These are phyloP conservation scores for Myriangium duriaei DNA, from an alignment of 2,329 filamentous ascomycete species.

Conservation along the genomic window DNA sequence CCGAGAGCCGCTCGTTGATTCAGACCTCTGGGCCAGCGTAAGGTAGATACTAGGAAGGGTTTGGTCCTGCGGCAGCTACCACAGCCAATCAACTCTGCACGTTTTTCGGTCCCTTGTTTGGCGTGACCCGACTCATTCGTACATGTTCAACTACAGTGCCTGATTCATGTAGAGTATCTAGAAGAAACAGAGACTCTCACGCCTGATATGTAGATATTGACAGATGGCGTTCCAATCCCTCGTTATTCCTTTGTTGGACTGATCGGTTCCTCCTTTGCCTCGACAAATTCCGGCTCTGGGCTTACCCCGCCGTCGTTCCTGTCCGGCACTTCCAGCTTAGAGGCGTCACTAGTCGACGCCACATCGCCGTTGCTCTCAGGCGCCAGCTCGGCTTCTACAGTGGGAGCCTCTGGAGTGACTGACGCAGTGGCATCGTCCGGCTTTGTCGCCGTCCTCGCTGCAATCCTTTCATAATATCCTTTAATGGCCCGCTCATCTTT, in stretches of 20 bases:
- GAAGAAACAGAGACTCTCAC: no score
- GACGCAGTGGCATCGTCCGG: slow-evolving; percentile 21
- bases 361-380: slow-evolving; percentile 17
- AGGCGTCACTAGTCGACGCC: slow-evolving; percentile 16
- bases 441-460: slow-evolving; percentile 33
- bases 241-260: no score
- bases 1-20: no score
- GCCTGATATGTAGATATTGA: no score
- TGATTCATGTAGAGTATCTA: no score
- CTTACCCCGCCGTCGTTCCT: slow-evolving; percentile 11
- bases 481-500: slow-evolving; percentile 79
- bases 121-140: no score
- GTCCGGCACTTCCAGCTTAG: slow-evolving; percentile 2
- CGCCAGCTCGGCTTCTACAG: slow-evolving; percentile 12
- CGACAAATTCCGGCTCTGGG: slow-evolving; percentile 19
- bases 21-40: no score
- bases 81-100: slow-evolving; percentile 6
- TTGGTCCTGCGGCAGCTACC: neutral
- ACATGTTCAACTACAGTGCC: no score
- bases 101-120: no score
- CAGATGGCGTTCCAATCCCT: no score
- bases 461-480: slow-evolving; percentile 52
- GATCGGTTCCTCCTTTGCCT: slow-evolving; percentile 19
- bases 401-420: slow-evolving; percentile 10
- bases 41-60: no score